phyloP scores from a whole-genome alignment of 495 filamentous ascomycete genomes.

The Podospora pseudopauciseta region DNA sequence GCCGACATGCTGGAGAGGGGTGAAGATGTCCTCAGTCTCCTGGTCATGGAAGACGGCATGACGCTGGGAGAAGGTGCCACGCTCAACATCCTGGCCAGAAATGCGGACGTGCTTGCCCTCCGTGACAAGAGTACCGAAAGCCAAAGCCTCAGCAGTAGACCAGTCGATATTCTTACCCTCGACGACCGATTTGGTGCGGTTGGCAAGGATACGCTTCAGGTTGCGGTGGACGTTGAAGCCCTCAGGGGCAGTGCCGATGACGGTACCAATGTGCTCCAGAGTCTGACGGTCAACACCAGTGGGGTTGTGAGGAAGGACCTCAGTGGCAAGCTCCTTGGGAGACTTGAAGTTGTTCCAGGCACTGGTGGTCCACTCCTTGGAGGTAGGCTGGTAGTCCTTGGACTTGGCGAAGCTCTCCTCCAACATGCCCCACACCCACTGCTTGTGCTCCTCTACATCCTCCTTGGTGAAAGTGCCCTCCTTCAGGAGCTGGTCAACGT shows the following conservation, averaged over 20 bases:
- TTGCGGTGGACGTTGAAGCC: constrained; percentile 88
- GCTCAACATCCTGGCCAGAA: constrained; percentile 97
- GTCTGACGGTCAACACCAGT: constrained; percentile 70
- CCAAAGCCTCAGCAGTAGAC: constrained; percentile 94
- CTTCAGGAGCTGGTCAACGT: constrained; percentile 80
- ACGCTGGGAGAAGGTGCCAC: constrained; percentile 98
- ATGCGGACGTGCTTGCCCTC: constrained; percentile 97
- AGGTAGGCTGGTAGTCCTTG: constrained; percentile 93
- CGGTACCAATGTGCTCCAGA: constrained; percentile 73
- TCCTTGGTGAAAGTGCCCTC: constrained; percentile 95
- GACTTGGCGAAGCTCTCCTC: constrained; percentile 94
- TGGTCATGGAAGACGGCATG: constrained; percentile 98
- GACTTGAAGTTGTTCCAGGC: constrained; percentile 99
- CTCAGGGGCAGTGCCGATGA: constrained; percentile 72
- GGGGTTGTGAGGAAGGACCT: constrained; percentile 87
- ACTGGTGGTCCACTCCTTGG: constrained; percentile 97
- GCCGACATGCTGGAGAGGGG: constrained; percentile 82
- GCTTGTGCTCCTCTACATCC: constrained; percentile 97
- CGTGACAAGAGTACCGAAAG: constrained; percentile 82
- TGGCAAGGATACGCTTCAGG: constrained; percentile 90
- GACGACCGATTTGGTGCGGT: constrained; percentile 84
- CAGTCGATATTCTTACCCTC: constrained; percentile 96
- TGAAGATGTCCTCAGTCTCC: constrained; percentile 86
- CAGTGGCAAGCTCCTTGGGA: constrained; percentile 92
- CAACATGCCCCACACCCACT: constrained; percentile 99